A percentile compares a stretch with the other conserved stretches of the same genome.
phyloP scores from a whole-genome alignment of 2,329 filamentous ascomycete species.

The Fusarium sarcochroum region DNA sequence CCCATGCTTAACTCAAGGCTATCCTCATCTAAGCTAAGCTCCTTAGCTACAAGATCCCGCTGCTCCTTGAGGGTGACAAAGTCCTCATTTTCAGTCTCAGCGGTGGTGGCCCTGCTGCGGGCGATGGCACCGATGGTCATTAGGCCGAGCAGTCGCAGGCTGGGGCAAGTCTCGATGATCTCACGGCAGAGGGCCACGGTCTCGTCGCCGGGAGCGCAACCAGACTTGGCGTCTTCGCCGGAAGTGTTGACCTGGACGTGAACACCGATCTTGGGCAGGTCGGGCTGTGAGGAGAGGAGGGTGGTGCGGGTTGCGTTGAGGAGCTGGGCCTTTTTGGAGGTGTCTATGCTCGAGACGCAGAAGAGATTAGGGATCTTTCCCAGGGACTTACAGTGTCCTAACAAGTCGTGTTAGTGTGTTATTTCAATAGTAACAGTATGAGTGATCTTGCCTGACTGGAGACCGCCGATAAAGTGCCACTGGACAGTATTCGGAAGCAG shows the following conservation, averaged over 20 bases:
- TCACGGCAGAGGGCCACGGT: conserved; percentile 76
- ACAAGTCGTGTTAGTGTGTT: conserved; percentile 18
- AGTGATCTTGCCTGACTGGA: conserved; percentile 76
- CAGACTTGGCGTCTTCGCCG: conserved; percentile 87
- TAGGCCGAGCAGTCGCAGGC: conserved; percentile 81
- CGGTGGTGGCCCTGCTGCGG: conserved; percentile 78
- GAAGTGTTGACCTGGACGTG: conserved; percentile 98
- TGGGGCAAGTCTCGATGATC: conserved; percentile 78
- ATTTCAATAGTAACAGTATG: neutral
- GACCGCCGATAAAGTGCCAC: conserved; percentile 97
- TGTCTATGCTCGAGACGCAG: conserved; percentile 93
- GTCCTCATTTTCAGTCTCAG: conserved; percentile 91
- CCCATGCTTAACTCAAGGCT: conserved; percentile 95
- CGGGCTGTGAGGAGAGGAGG: conserved; percentile 59
- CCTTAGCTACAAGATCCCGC: conserved; percentile 76
- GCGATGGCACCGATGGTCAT: conserved; percentile 99
- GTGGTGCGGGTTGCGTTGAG: conserved; percentile 82
- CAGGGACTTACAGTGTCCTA: conserved; percentile 90
- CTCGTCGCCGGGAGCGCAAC: conserved; percentile 77
- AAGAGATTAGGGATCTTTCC: conserved; percentile 90
- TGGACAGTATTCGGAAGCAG: conserved; percentile 81
- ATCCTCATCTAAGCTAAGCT: conserved; percentile 61
- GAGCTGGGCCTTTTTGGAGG: conserved; percentile 85
- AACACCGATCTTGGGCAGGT: conserved; percentile 70
- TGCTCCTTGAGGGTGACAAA: conserved; percentile 79